A percentile compares a stretch with the other conserved stretches of the same genome.
These are phyloP conservation scores for Jackrogersella minutella DNA, from an alignment of 495 filamentous ascomycete genomes.

Conservation along the genomic window DNA sequence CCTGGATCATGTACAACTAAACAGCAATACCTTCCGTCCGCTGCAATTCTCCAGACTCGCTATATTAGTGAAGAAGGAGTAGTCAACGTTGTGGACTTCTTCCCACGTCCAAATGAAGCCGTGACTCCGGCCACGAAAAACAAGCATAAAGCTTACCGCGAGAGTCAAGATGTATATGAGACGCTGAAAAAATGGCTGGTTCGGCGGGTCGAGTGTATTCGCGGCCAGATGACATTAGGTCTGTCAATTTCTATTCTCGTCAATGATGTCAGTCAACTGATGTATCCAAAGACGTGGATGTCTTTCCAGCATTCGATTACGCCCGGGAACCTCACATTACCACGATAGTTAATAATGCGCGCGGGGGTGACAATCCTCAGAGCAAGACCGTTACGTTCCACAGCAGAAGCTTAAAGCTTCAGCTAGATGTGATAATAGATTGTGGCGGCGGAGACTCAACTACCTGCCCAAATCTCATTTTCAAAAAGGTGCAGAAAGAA, in stretches of 20 bases:
- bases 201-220: conserved; percentile 73
- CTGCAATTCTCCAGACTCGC: conserved; percentile 73
- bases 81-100: conserved; percentile 75
- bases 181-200: conserved; percentile 68
- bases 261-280: background rate
- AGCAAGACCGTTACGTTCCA: conserved; percentile 70
- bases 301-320: conserved; percentile 77
- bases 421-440: conserved; percentile 71
- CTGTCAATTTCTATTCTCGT: background rate
- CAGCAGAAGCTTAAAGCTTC: conserved; percentile 62
- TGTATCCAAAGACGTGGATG: conserved; percentile 58
- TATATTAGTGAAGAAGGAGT: conserved; percentile 77
- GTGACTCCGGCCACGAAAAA: conserved; percentile 51
- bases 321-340: conserved; percentile 65
- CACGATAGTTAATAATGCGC: conserved; percentile 52
- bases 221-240: conserved; percentile 66
- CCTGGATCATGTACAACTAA: conserved; percentile 65
- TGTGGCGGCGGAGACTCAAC: conserved; percentile 58
- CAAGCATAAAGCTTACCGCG: conserved; percentile 59
- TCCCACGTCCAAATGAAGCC: conserved; percentile 65
- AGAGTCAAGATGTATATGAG: conserved; percentile 58
- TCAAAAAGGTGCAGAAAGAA: conserved; percentile 58
- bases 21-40: conserved; percentile 72
- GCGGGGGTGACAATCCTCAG: conserved; percentile 45
- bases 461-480: conserved; percentile 57